A percentile compares a stretch with the other conserved stretches of the same genome.
These are phyloP conservation scores for Phytophthora europaea DNA, from an alignment of 352 stramenopile genomes.

Conservation along the genomic window DNA sequence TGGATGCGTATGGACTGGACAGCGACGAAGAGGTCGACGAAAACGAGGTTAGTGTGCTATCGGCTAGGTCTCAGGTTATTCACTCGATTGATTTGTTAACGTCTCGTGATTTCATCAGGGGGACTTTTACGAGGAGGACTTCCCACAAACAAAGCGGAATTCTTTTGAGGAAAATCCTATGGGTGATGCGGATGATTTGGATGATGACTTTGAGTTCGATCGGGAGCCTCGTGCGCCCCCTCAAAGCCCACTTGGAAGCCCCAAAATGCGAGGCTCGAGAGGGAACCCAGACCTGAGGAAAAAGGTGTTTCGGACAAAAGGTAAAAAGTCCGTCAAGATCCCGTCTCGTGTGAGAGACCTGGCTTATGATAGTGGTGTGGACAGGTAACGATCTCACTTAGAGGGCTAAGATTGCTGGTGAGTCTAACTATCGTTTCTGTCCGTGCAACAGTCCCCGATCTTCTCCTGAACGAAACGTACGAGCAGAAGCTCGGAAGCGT, in stretches of 20 bases:
- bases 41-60: slow-evolving; percentile 67
- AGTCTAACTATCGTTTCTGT: not conserved
- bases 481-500: slow-evolving; percentile 57
- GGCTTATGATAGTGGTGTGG: slow-evolving; percentile 78
- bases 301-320: slow-evolving; percentile 61
- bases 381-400: slow-evolving; percentile 59
- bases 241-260: slow-evolving; percentile 64
- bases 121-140: slow-evolving; percentile 86
- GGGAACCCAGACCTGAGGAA: slow-evolving; percentile 53
- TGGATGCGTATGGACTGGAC: slow-evolving; percentile 74
- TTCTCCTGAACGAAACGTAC: slow-evolving; percentile 74
- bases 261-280: slow-evolving; percentile 56
- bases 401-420: slow-evolving; percentile 2
- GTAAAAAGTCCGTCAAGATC: slow-evolving; percentile 58
- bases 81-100: slow-evolving; percentile 7
- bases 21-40: slow-evolving; percentile 90
- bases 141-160: slow-evolving; percentile 65
- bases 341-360: slow-evolving; percentile 67
- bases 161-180: slow-evolving; percentile 86
- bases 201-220: slow-evolving; percentile 93
- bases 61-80: not conserved
- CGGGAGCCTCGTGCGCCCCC: slow-evolving; percentile 59
- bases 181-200: slow-evolving; percentile 80
- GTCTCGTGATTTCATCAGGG: slow-evolving; percentile 36
- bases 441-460: slow-evolving; percentile 68